phyloP scores from a whole-genome alignment of 2,329 filamentous ascomycete species.

The Atkinsonella texensis region DNA sequence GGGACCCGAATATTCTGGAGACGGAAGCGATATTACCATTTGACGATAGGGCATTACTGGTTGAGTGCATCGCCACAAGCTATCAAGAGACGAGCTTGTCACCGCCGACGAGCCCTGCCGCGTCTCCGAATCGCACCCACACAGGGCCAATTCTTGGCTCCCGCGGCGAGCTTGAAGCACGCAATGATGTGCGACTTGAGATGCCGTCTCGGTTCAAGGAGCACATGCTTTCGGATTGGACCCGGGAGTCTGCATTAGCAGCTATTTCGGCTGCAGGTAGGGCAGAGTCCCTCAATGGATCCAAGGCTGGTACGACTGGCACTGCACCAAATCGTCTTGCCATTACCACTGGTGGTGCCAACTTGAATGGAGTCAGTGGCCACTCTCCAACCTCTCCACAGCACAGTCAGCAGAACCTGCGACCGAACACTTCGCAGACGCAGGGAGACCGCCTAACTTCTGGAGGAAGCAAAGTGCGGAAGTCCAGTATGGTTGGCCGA shows the following conservation, averaged over 20 bases:
- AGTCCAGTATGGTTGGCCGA: conserved; percentile 41
- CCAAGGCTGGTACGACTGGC: conserved; percentile 49
- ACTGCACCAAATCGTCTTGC: conserved; percentile 43
- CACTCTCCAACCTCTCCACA: conserved; percentile 32
- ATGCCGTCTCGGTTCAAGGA: conserved; percentile 58
- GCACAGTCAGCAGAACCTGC: conserved; percentile 37
- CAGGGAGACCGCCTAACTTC: conserved; percentile 23
- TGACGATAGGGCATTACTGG: conserved; percentile 57
- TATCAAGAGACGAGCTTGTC: conserved; percentile 54
- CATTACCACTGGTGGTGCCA: conserved; percentile 29
- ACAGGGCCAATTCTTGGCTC: conserved; percentile 48
- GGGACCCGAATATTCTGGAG: conserved; percentile 42
- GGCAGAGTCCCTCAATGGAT: conserved; percentile 64
- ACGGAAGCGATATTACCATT: conserved; percentile 60
- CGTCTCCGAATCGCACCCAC: conserved; percentile 55
- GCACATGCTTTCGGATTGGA: conserved; percentile 71
- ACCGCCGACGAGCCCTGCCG: conserved; percentile 56
- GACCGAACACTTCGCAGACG: conserved; percentile 33
- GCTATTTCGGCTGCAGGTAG: conserved; percentile 57
- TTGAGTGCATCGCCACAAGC: conserved; percentile 60
- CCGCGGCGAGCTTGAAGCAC: conserved; percentile 27
- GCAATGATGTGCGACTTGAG: conserved; percentile 32
- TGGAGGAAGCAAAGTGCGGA: conserved; percentile 32
- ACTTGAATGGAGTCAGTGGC: conserved; percentile 29
- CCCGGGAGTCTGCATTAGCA: conserved; percentile 58